Evolutionary conservation across 2,329 filamentous ascomycete genomes (phyloP).

Genomic region (Ophiocordyceps camponoti-saundersi): DNA sequence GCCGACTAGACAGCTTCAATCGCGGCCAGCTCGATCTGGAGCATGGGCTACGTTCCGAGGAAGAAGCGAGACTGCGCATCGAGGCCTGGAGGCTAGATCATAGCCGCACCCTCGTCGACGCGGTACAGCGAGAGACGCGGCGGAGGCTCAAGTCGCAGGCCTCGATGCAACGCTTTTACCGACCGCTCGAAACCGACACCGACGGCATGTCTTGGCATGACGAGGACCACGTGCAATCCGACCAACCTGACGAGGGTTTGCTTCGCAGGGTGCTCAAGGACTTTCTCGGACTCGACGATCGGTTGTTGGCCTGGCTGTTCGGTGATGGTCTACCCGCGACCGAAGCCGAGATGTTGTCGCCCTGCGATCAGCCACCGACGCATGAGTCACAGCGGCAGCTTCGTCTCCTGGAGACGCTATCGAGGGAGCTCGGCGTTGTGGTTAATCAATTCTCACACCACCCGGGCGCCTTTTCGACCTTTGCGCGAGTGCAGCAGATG

Average conservation of each 20-base stretch:
- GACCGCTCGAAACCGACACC: conserved; percentile 14
- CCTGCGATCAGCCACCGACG: conserved; percentile 8
- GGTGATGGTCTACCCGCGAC: conserved; percentile 51
- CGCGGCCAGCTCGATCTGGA: conserved; percentile 32
- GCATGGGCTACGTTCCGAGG: conserved; percentile 40
- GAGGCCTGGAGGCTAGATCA: conserved; percentile 89
- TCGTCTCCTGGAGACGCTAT: conserved; percentile 66
- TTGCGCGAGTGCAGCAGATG: conserved; percentile 46
- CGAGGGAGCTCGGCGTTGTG: conserved; percentile 69
- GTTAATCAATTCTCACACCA: conserved; percentile 66
- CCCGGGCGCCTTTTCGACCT: conserved; percentile 77
- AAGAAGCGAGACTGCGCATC: conserved; percentile 67
- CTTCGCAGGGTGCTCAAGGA: conserved; percentile 78
- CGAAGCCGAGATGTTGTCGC: conserved; percentile 26
- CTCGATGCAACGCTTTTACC: conserved; percentile 17
- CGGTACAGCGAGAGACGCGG: conserved; percentile 73
- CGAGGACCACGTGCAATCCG: conserved; percentile 25
- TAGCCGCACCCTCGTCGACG: conserved; percentile 66
- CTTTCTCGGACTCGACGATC: conserved; percentile 80
- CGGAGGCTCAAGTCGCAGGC: conserved; percentile 47
- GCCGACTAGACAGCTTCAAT: conserved; percentile 35
- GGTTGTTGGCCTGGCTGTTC: conserved; percentile 68
- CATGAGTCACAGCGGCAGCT: conserved; percentile 49
- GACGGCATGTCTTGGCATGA: conserved; percentile 35
- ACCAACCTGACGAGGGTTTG: conserved; percentile 46